Evolutionary conservation across 768 basidiomycete genomes (phyloP), one percentile per base, ranked within the genome.

Genomic region (Suillus cothurnatus): DNA sequence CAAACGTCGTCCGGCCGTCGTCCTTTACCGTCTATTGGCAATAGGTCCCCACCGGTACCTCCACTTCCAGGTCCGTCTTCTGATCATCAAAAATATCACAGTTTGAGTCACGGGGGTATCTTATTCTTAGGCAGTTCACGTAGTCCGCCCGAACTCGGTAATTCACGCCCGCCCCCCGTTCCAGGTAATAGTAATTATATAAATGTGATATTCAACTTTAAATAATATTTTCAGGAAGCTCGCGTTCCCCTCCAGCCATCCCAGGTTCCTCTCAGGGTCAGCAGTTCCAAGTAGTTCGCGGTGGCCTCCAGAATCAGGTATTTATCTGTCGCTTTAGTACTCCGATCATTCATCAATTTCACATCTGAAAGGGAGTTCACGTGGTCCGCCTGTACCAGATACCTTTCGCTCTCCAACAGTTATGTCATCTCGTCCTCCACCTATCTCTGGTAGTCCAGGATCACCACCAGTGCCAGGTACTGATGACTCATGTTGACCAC

Each of bases 1-100:
- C 68, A 74, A 45, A 34, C 69, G 4, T 75, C 73, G 5, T 67
- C 72, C 19, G 26, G 72, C 49, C 71, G 74, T 56, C 71, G 76
- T 0, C 75, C 75, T 15, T 71, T 77, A 15, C 75, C 76, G 21
- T 69, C 69, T 15, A 58, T 58, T 21, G 62, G 61, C 17, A 58
- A 57, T 19, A 38, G 23, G 21, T 58, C 62, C 12, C 62, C 50
- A 38, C 36, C 62, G 14, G 28, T 60, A 38, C 50, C 62, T 9
- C 62, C 49, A n/a, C 57, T 39, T 39, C 57, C 57, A 39, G 38
- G 57, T 58, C 17, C 17, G 57, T 58, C 57, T 58, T 28, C 57
- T 17, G 11, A 55, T 55, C 14, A 14, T 55, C n/a, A 34, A 32
- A 28, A 39, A 28, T 39, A 28, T 3, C 36, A 19, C 38, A 39